A percentile compares a stretch with the other conserved stretches of the same genome.
phyloP scores from a whole-genome alignment of 2,329 filamentous ascomycete species.

The Xylaria digitata region DNA sequence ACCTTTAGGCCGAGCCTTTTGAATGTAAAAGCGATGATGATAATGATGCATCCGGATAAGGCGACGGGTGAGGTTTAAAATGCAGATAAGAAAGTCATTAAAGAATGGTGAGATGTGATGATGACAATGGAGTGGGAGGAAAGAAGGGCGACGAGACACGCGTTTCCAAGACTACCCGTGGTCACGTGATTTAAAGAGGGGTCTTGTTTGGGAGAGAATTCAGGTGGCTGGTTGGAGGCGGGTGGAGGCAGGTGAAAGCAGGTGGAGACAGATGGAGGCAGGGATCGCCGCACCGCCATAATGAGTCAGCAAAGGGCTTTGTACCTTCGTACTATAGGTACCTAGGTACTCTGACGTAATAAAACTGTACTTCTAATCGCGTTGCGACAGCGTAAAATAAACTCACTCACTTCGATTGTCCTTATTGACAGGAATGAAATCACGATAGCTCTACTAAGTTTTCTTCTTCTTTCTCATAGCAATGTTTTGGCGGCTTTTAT shows the following conservation, averaged over 20 bases:
- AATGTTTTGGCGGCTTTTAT: no score
- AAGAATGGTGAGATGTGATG: conserved; percentile 1
- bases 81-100: conserved; percentile 13
- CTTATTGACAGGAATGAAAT: no score
- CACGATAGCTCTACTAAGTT: no score
- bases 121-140: conserved; percentile 2
- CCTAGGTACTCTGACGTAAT: no score
- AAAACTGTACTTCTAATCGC: no score
- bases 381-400: no score
- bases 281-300: not conserved
- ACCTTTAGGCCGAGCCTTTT: conserved; percentile 34
- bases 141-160: conserved; percentile 1
- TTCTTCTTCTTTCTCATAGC: no score
- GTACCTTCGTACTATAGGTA: no score
- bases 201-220: conserved; percentile 8
- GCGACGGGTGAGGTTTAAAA: no score
- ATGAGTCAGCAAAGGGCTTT: not conserved
- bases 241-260: no score
- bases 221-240: conserved; percentile 16
- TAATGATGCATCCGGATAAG: conserved; percentile 18
- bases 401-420: no score
- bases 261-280: no score
- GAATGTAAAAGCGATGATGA: conserved; percentile 13
- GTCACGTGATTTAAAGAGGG: conserved; percentile 28
- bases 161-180: not conserved